phyloP scores from a whole-genome alignment of 257 asterid genomes.

The Solanum chaucha region DNA sequence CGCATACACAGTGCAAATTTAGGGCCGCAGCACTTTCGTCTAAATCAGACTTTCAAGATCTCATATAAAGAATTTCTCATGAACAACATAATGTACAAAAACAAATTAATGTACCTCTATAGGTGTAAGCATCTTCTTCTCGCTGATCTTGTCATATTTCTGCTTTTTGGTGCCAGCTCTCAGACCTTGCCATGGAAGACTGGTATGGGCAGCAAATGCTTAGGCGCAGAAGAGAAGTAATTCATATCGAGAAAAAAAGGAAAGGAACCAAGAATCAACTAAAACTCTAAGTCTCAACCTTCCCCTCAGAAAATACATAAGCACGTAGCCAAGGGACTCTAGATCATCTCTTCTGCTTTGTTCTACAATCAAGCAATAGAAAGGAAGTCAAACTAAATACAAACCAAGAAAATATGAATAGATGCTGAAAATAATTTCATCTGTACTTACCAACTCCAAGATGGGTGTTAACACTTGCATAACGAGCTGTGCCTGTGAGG shows the following conservation, averaged over 20 bases:
- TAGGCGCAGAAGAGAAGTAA: neutral
- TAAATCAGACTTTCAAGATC: neutral
- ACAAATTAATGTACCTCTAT: constrained; percentile 26
- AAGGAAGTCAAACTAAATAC: neutral
- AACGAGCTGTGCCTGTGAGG: constrained; percentile 96
- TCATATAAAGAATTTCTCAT: neutral
- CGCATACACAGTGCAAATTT: neutral
- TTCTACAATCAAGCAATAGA: constrained; percentile 34
- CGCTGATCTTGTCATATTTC: constrained; percentile 30
- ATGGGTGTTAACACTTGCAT: constrained; percentile 94
- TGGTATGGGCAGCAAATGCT: constrained; percentile 2
- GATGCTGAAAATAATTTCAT: neutral
- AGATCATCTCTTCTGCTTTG: constrained; percentile 94
- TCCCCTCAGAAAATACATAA: constrained; percentile 87
- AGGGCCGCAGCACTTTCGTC: neutral
- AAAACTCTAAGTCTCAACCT: constrained; percentile 28
- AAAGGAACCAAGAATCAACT: neutral
- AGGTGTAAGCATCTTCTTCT: constrained; percentile 27
- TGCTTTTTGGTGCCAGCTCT: constrained; percentile 31
- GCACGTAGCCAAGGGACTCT: constrained; percentile 87
- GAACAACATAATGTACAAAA: neutral
- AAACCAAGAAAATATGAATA: neutral
- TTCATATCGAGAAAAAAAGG: neutral
- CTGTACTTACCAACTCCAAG: constrained; percentile 60
- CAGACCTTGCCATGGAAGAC: constrained; percentile 44